Base-by-base conservation (phyloP, 495 filamentous ascomycete species). In the Hyaloscypha variabilis region DNA sequence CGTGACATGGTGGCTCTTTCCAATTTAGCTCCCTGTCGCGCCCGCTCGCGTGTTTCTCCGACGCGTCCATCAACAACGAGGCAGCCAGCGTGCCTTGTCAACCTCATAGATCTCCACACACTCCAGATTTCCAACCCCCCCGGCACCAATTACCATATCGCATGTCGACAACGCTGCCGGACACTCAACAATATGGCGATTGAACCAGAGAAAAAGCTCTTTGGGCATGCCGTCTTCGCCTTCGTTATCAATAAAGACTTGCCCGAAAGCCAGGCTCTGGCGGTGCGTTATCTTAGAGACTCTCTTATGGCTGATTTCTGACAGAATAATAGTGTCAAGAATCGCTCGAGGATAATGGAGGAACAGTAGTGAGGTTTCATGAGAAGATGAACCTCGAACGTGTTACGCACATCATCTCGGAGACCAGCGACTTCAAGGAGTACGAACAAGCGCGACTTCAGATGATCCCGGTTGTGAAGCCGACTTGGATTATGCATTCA, bases 381-480 rank as follows among this genome's bases (percentile, higher is more conserved):
- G 76, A 76, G 49, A 77, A 68, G 36, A 81, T 88, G 8, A 79
- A 83, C n/a, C 72, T 91, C 4, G 70, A 77, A 42, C 73, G 85
- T 58, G 82, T 89, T 61, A 96, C 90, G 14, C 93, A 97, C 73
- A 89, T 99, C 68, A 84, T 99, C 67, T 88, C 93, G 50, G 83
- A 83, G 53, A 92, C 91, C 3, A 88, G 91, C 69, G 92, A 98
- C 75, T 99, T 99, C 69, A 89, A 90, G 8, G 85, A 91, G 58
- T 98, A 95, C 70, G 75, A 84, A 46, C 82, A 84, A 49, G 87
- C 92, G 2, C 81, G 85, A 66, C 85, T 90, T 56, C 77, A 84
- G 52, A 87, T 96, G 79, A 90, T 92, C 29, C 87, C 91, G n/a
- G 89, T 97, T 3, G 89, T 98, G 8, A 94, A 86, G 60, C 85